These are phyloP conservation scores for Rhodotorula sphaerocarpa DNA, from an alignment of 768 basidiomycete species.

Conservation along the genomic window DNA sequence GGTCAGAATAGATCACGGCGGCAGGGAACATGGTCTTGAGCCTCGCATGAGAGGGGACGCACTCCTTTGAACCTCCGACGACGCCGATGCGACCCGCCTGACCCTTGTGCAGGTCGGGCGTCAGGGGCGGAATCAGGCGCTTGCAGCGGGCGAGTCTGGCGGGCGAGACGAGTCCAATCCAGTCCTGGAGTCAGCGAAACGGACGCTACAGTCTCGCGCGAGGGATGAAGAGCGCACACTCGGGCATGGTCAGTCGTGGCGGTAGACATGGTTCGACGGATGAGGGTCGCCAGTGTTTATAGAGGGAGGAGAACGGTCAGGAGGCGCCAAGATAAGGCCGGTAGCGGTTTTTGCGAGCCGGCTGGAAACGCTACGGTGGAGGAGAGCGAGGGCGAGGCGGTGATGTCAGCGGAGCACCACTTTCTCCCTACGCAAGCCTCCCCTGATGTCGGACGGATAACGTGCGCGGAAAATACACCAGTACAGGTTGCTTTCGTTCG, in stretches of 20 bases:
- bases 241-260: constrained; percentile 7
- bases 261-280: constrained; percentile 3
- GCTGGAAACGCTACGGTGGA: background rate
- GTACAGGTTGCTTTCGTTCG: too few species aligned
- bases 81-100: constrained; percentile 87
- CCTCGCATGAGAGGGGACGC: constrained; percentile 40
- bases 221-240: too few species aligned
- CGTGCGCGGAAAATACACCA: too few species aligned
- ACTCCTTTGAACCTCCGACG: constrained; percentile 89
- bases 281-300: background rate
- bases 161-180: background rate
- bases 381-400: too few species aligned
- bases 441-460: too few species aligned
- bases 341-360: too few species aligned
- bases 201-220: too few species aligned
- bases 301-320: background rate
- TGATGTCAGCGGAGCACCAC: too few species aligned
- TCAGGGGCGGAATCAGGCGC: constrained; percentile 72
- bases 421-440: too few species aligned
- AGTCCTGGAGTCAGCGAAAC: background rate
- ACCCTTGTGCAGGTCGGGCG: constrained; percentile 83
- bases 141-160: constrained; percentile 20
- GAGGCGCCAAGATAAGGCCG: too few species aligned
- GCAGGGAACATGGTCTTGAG: too few species aligned
- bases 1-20: too few species aligned